Conservation (phyloP, 2,329 filamentous ascomycete species). For the Fusarium sacchari region DNA sequence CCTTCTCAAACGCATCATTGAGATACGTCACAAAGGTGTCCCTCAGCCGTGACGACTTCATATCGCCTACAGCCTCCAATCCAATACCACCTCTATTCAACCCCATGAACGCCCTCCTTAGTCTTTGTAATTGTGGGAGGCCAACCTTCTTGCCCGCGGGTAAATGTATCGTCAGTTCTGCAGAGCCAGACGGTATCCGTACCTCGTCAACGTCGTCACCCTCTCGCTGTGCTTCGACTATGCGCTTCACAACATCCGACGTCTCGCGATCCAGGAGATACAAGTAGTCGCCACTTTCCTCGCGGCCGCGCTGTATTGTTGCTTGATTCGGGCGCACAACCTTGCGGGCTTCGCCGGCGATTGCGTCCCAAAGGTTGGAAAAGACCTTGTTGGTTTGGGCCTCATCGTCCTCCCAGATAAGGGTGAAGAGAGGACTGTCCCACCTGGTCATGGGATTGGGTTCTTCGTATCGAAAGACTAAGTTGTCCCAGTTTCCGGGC, state of each 20-base stretch:
- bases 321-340: conserved; percentile 78
- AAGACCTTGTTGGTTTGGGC: conserved; percentile 66
- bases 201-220: conserved; percentile 70
- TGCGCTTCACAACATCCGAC: conserved; percentile 76
- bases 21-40: conserved; percentile 74
- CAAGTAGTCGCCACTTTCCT: conserved; percentile 77
- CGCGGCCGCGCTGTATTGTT: conserved; percentile 71
- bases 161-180: conserved; percentile 68
- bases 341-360: conserved; percentile 72
- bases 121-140: conserved; percentile 79
- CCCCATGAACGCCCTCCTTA: conserved; percentile 80
- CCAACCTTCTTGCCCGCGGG: conserved; percentile 71
- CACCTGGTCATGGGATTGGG: conserved; percentile 86
- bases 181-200: conserved; percentile 53
- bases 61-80: conserved; percentile 63
- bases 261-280: conserved; percentile 83
- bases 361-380: conserved; percentile 77
- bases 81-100: conserved; percentile 78
- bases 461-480: conserved; percentile 86
- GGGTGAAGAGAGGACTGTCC: conserved; percentile 84
- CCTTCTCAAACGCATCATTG: conserved; percentile 71
- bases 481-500: conserved; percentile 75
- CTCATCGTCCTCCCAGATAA: conserved; percentile 78
- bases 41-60: conserved; percentile 64
- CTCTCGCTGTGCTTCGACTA: conserved; percentile 75